A percentile compares a stretch with the other conserved stretches of the same genome.
phyloP scores from a whole-genome alignment of 192 early-diverging fungal genomes.

The Umbelopsis sp. region DNA sequence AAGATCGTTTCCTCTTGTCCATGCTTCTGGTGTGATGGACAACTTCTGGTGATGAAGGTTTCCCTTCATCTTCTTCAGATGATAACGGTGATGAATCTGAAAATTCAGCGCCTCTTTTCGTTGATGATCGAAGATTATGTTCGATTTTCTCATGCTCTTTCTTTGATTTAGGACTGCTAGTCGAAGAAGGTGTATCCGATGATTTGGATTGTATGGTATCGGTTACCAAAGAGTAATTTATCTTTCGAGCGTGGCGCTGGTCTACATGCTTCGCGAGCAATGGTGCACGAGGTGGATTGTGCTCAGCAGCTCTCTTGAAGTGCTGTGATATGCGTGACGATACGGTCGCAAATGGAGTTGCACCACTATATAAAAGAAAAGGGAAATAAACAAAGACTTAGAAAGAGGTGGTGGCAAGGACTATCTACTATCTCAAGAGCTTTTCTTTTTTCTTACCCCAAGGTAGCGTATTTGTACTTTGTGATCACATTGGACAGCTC shows the following conservation, averaged over 20 bases:
- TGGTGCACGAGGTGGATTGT: constrained; percentile 71
- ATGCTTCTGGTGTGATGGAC: constrained; percentile 7
- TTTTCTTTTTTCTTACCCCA: constrained; percentile 58
- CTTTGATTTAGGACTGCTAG: neutral
- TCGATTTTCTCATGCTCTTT: neutral
- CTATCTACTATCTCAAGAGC: no score
- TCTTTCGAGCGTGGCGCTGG: constrained; percentile 69
- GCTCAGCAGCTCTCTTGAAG: constrained; percentile 79
- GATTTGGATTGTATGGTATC: constrained; percentile 19
- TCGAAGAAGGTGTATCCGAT: neutral
- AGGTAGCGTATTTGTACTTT: constrained; percentile 73
- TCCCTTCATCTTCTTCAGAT: constrained; percentile 15
- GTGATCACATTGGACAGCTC: constrained; percentile 79
- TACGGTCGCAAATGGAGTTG: constrained; percentile 86
- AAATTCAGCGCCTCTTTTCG: neutral
- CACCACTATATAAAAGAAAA: constrained; percentile 52
- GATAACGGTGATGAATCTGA: constrained; percentile 14
- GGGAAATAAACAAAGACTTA: neutral
- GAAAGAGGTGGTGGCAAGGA: neutral
- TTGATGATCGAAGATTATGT: neutral
- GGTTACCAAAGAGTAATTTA: constrained; percentile 72
- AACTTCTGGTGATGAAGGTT: neutral
- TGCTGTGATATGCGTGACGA: constrained; percentile 90
- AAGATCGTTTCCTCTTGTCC: constrained; percentile 2
- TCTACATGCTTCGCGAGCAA: constrained; percentile 72